A percentile compares a stretch with the other conserved stretches of the same genome.
These are phyloP conservation scores for Viola odorata DNA, from an alignment of 345 rosid species.

Conservation along the genomic window DNA sequence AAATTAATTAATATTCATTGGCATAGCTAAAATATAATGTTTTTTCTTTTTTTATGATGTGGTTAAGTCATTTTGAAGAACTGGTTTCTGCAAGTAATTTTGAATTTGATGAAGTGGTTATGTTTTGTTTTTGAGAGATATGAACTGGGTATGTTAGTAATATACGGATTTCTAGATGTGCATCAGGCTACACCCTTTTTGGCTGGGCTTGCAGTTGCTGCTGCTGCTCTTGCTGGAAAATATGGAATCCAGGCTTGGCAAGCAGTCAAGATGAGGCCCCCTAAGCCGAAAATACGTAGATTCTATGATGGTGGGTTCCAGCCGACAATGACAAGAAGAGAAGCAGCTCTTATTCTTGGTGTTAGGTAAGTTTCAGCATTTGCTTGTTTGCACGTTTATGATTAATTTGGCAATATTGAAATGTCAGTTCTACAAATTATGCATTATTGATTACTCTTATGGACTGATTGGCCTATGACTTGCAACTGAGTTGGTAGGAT, in stretches of 20 bases:
- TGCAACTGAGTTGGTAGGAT: background rate
- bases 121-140: too few species aligned
- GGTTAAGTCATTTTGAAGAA: too few species aligned
- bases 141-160: too few species aligned
- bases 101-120: too few species aligned
- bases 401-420: background rate
- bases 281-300: slow-evolving; percentile 44
- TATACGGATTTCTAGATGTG: background rate
- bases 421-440: background rate
- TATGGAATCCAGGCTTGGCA: slow-evolving; percentile 93
- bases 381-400: background rate
- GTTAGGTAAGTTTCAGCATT: slow-evolving; percentile 36
- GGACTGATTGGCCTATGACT: background rate
- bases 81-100: too few species aligned
- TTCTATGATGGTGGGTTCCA: slow-evolving; percentile 80
- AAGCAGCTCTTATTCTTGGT: slow-evolving; percentile 78
- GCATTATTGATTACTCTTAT: background rate
- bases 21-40: too few species aligned
- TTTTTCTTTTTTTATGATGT: too few species aligned
- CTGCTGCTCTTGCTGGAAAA: slow-evolving; percentile 75
- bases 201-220: slow-evolving; percentile 80
- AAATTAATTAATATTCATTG: too few species aligned
- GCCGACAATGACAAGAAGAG: slow-evolving; percentile 65
- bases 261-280: slow-evolving; percentile 63
- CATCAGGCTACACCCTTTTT: slow-evolving; percentile 68